Evolutionary conservation across 1,139 yeast species (phyloP), one percentile per base, ranked within the genome.

Genomic region (Debaryomyces singareniensis): DNA sequence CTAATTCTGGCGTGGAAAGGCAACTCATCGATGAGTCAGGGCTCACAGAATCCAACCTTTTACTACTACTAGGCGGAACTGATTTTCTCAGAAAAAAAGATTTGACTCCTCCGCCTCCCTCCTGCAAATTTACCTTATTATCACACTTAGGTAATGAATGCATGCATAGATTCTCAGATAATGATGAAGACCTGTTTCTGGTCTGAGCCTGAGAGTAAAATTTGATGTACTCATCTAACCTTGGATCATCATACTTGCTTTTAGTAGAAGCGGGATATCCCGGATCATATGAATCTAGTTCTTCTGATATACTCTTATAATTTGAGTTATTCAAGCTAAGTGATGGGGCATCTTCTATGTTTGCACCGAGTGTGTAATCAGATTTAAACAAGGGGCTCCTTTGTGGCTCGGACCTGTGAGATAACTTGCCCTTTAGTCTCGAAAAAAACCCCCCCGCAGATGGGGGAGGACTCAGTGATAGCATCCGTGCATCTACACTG

Each of bases 171-270:
- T n/a, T 18, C 7, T 7, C 21, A 18, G 21, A 18, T 18, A n/a
- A 7, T 4, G 37, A 28, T 6, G 27, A 14, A 12, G 30, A 22
- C 13, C 24, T 15, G 18, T 25, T 15, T 13, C 33, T 28, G 15
- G 20, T n/a, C 14, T 41, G 63, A 35, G 47, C 61, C 35, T 63
- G 68, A 33, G 61, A 59, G 43, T 71, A 75, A 42, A 68, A 70
- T 29, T 62, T 60, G 34, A 80, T 58, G 43, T 78, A 80, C 31
- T 74, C 77, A 24, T 73, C 72, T 24, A 80, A 48, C 38, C 74
- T 63, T 2, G 81, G 78, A 5, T 29, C 31, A 10, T 39, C 23
- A 24, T 33, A 28, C 4, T 33, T 34, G 21, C 21, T 18, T 7
- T n/a, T 7, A n/a, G 9, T 18, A 18, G 21, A 18, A 18, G 9